A percentile compares a stretch with the other conserved stretches of the same genome.
Conservation (phyloP, 345 rosid species). For the Sonneratia caseolaris region DNA sequence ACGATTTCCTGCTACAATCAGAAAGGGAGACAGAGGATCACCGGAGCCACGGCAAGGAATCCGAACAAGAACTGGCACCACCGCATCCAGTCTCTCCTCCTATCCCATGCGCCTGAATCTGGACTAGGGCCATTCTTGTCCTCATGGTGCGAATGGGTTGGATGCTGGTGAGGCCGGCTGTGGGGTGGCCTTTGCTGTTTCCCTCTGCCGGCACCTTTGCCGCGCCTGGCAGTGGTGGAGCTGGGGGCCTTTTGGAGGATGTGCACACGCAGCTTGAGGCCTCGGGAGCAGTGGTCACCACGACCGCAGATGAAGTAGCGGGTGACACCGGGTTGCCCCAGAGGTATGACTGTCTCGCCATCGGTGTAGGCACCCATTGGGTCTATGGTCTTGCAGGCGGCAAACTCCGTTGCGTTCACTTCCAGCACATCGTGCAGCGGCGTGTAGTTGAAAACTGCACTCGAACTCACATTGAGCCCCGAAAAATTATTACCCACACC, state of each 20-base stretch:
- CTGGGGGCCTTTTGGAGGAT: background rate
- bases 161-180: background rate
- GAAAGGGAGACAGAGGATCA: background rate
- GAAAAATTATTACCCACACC: background rate
- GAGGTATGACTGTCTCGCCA: background rate
- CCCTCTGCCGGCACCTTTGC: background rate
- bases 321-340: background rate
- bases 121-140: background rate
- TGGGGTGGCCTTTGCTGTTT: background rate
- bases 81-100: background rate
- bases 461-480: conserved; percentile 1
- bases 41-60: background rate
- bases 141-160: background rate
- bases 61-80: background rate
- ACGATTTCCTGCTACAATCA: background rate
- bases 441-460: conserved; percentile 13
- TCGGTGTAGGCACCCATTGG: conserved; percentile 5
- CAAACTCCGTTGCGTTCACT: conserved; percentile 3
- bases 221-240: background rate
- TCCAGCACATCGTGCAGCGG: conserved; percentile 11
- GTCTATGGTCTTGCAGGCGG: conserved; percentile 2
- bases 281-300: conserved; percentile 12
- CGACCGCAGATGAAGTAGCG: conserved; percentile 16
- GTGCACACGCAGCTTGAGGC: conserved; percentile 13
- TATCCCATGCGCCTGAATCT: background rate